Conservation (phyloP, 2,329 filamentous ascomycete species). For the Xylariales sp. region DNA sequence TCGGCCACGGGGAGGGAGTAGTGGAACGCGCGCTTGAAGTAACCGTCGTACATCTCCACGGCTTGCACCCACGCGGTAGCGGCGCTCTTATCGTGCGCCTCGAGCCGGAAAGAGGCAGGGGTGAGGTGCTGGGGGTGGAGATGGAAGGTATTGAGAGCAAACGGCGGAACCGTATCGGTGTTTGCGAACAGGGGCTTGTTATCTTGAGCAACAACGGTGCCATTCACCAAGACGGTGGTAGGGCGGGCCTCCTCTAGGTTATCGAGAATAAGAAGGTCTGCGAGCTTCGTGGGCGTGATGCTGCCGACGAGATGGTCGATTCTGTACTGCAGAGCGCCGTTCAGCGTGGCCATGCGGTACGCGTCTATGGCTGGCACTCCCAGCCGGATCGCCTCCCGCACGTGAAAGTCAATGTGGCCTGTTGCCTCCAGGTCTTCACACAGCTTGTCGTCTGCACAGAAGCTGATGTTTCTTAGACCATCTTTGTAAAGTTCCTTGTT, state of each 20-base stretch:
- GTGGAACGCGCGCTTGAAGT: constrained; percentile 19
- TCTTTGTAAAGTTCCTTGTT: constrained; percentile 12
- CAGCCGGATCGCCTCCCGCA: constrained; percentile 13
- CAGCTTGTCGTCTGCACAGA: constrained; percentile 17
- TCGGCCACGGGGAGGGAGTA: constrained; percentile 7
- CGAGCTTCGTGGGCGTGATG: constrained; percentile 15
- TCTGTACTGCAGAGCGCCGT: constrained; percentile 14
- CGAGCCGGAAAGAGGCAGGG: constrained; percentile 10
- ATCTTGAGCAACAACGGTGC: constrained; percentile 10
- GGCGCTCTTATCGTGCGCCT: background rate
- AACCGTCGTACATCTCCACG: constrained; percentile 21
- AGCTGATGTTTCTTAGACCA: constrained; percentile 13
- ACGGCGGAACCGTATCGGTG: constrained; percentile 12
- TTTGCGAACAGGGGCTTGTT: constrained; percentile 15
- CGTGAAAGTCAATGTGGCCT: constrained; percentile 17
- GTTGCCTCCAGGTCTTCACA: constrained; percentile 14
- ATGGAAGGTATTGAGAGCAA: constrained; percentile 13
- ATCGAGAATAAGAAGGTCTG: constrained; percentile 13
- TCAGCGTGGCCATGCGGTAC: constrained; percentile 16
- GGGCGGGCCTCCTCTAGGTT: constrained; percentile 11
- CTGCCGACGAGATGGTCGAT: constrained; percentile 17
- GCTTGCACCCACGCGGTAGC: constrained; percentile 14
- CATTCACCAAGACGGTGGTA: too few relatives aligned
- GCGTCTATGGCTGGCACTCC: constrained; percentile 11
- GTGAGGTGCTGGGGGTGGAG: constrained; percentile 8